These are phyloP conservation scores for Nannochloropsis salina DNA, from an alignment of 108 stramenopile species.

Conservation along the genomic window DNA sequence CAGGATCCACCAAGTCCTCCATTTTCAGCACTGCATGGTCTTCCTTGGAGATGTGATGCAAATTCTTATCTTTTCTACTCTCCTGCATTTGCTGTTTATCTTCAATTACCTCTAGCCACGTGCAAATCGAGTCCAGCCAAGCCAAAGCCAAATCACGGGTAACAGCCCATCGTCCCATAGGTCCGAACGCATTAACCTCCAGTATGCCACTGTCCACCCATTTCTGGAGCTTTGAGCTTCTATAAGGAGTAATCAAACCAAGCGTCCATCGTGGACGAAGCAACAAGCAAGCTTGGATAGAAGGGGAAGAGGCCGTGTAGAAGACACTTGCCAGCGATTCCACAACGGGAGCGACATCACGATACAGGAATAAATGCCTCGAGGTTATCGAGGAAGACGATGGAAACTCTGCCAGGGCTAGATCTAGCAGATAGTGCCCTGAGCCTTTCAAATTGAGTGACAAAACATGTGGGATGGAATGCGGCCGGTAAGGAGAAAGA, in stretches of 20 bases:
- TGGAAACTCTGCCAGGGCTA: neutral
- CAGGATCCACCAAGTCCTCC: neutral
- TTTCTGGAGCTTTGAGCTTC: neutral
- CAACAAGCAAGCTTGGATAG: conserved; percentile 6
- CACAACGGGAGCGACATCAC: neutral
- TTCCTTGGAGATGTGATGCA: neutral
- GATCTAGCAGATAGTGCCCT: neutral
- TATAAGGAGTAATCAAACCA: neutral
- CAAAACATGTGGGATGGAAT: neutral
- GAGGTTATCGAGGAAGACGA: neutral
- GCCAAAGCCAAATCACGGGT: neutral
- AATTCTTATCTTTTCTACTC: neutral
- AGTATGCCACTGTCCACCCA: neutral
- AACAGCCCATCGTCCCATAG: neutral
- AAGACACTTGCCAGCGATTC: neutral
- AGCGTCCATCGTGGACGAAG: neutral
- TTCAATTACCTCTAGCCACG: conserved; percentile 7
- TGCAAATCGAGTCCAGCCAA: conserved; percentile 6
- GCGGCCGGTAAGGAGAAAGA: neutral
- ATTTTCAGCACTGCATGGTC: neutral
- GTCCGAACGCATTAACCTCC: neutral
- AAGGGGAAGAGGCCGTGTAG: neutral
- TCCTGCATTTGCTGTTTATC: neutral
- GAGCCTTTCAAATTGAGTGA: neutral
- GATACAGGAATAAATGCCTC: neutral